A percentile compares a stretch with the other conserved stretches of the same genome.
Evolutionary conservation across 2,329 filamentous ascomycete species (phyloP).

Genomic region (Xylariaceae sp.): DNA sequence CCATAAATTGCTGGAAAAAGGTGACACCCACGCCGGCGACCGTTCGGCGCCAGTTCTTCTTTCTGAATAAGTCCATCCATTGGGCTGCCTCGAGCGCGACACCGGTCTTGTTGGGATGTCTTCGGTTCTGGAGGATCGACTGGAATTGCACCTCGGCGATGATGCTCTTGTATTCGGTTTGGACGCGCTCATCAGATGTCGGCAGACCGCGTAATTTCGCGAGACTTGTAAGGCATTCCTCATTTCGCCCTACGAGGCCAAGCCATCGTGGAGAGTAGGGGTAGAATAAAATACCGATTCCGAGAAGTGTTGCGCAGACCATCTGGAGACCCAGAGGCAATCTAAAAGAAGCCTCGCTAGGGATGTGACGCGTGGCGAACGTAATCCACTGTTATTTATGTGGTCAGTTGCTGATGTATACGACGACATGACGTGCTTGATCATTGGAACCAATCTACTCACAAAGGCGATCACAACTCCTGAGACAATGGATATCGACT

Average conservation of each 20-base stretch:
- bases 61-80: constrained; percentile 27
- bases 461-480: too few species aligned
- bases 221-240: constrained; percentile 27
- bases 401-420: too few species aligned
- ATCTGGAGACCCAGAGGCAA: constrained; percentile 49
- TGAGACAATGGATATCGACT: constrained; percentile 39
- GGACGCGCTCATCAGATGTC: constrained; percentile 25
- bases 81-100: constrained; percentile 24
- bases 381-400: too few species aligned
- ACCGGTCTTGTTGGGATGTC: constrained; percentile 21
- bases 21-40: constrained; percentile 52
- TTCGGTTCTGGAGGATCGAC: constrained; percentile 22
- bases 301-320: constrained; percentile 42
- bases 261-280: constrained; percentile 32
- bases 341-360: constrained; percentile 39
- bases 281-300: constrained; percentile 9
- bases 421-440: too few species aligned
- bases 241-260: constrained; percentile 28
- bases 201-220: constrained; percentile 29
- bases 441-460: too few species aligned
- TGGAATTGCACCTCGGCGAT: constrained; percentile 36
- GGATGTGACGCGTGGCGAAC: too few species aligned
- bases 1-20: constrained; percentile 50
- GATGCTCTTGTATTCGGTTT: constrained; percentile 31
- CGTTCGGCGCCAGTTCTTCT: too few species aligned